Base-by-base conservation (phyloP, 2,329 filamentous ascomycete genomes). In the Nigrospora sphaerica region DNA sequence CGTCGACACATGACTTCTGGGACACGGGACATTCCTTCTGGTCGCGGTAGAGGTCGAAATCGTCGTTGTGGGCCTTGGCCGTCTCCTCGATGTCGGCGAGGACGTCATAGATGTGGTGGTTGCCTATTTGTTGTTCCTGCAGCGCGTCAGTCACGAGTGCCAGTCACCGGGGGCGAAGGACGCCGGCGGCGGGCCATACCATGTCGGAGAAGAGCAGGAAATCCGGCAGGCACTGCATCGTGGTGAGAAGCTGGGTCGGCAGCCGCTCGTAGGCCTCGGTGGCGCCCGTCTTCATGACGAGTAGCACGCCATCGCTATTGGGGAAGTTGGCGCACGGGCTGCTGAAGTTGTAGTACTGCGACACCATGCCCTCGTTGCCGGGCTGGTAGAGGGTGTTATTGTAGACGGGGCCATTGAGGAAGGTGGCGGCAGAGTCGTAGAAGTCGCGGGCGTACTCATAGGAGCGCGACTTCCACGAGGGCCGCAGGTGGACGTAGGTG, bases 241-340 rank as follows among this genome's bases (percentile, higher is more conserved):
- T 71, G 3, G 78, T 79, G 47, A 78, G 62, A 18, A 81, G 64
- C 48, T 81, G 78, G 3, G 73, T 74, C 9, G 78, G 76, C 4
- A 82, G 59, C 51, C 74, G 74, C 23, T 75, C 69, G 53, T 69
- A 75, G 12, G 72, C 65, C 56, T 80, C 77, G 38, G 75, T 78
- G 3, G 77, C 75, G 39, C 78, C 77, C 1, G 78, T 81, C 62
- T 81, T 81, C 64, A 82, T 73, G 46, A 81, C 68, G 28, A 81
- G 61, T 32, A 73, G 64, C 39, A 76, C 64, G 49, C 68, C 67
- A 31, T 70, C 62, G 34, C 66, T 67, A 45, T 67, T 54, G 12
- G 71, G 70, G 44, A 75, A 70, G 48, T 60, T 60, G 38, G 62
- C 58, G 54, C 73, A 76, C 2, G 62, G 58, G 14, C 55, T 51